Base-by-base conservation (phyloP, 148 eudicot species). In the Rhododendron vialii region DNA sequence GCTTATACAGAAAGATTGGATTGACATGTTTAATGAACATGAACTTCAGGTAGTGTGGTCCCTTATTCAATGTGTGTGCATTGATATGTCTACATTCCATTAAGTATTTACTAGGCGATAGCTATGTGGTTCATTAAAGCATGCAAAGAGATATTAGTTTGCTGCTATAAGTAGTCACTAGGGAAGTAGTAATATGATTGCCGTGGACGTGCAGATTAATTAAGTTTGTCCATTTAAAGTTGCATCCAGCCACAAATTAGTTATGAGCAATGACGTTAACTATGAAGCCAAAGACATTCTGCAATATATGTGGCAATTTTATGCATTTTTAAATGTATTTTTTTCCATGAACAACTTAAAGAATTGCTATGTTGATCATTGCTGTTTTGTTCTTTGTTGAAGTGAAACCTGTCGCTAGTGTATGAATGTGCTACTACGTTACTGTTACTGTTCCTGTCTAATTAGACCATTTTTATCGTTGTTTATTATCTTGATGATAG, bases 1-100 rank as follows among this genome's bases (percentile, higher is more conserved):
- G 90, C 98, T 97, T 61, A 88, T 97, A 84, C 94, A 86, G 84
- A 94, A 97, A 89, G 96, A 93, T 50, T 97, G 98, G 98, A 97
- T 97, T 85, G 99, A 95, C 90, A 95, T 97, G 96, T 97, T 97
- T 85, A 97, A 97, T 91, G 99, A 95, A 86, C 98, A 97, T 88
- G 99, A 97, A 89, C 96, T 97, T 84, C 99, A 97, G 99, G 99
- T 97, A 89, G 73, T 82, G 4, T 38, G 17, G 69, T 61, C 81
- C 48, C 18, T 33, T 12, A 59, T 76, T 48, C 33, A 11, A 28
- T 57, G 24, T 35, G 15, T 33, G 22, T 41, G 80, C 26, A 77
- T 77, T 9, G 48, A 10, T 18, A 22, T 41, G 11, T 2, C 24
- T 20, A 77, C 51, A 4, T 79, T 78, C 48, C 14, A 4, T 24